A percentile compares a stretch with the other conserved stretches of the same genome.
Conservation (phyloP, 345 rosid genomes). For the Murraya paniculata region DNA sequence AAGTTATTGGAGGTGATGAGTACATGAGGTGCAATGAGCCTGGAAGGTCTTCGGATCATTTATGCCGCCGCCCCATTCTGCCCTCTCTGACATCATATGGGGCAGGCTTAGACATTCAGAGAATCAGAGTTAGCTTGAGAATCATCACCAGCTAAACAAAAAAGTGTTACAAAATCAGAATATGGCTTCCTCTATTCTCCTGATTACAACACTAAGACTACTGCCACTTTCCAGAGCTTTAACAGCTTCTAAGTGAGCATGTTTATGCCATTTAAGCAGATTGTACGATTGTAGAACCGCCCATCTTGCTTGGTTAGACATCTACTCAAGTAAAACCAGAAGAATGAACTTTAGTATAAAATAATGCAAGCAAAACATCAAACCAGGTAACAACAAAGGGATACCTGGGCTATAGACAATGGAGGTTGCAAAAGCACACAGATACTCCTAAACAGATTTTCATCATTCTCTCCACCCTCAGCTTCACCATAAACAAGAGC, state of each 20-base stretch:
- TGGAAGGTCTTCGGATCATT: not conserved
- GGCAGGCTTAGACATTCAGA: not conserved
- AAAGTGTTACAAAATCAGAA: not conserved
- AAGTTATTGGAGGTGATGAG: not conserved
- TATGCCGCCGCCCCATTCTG: not conserved
- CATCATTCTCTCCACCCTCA: constrained; percentile 97
- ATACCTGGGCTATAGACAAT: constrained; percentile 71
- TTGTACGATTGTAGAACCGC: constrained; percentile 83
- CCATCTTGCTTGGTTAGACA: constrained; percentile 99
- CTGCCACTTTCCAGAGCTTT: constrained; percentile 79
- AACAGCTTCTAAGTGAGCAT: constrained; percentile 74
- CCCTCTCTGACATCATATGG: not conserved
- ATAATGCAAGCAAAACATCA: not conserved
- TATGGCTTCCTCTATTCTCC: constrained; percentile 81
- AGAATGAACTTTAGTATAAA: not conserved
- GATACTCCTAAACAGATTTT: constrained; percentile 85
- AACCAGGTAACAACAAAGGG: not conserved
- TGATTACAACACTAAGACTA: constrained; percentile 70
- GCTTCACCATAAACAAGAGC: constrained; percentile 91
- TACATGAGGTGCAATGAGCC: not conserved
- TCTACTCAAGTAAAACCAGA: constrained; percentile 35
- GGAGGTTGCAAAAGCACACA: constrained; percentile 82
- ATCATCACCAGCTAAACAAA: not conserved
- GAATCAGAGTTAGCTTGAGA: not conserved
- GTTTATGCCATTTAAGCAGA: constrained; percentile 83